phyloP scores from a whole-genome alignment of 768 basidiomycete species.

The Mycena indigotica region DNA sequence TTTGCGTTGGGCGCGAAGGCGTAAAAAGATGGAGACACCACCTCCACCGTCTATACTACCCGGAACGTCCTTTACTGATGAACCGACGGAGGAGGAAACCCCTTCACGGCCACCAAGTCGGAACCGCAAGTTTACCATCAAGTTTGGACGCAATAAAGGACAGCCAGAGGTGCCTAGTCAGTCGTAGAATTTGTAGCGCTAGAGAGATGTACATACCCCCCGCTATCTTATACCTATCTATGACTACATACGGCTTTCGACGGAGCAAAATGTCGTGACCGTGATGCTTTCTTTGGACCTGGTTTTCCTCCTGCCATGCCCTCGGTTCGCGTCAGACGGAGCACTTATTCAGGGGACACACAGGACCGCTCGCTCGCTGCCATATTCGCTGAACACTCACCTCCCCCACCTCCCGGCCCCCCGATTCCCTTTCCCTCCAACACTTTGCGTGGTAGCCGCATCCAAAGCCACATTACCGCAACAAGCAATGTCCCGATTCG shows the following conservation, averaged over 20 bases:
- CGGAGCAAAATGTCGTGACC: not conserved
- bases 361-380: conserved; percentile 13
- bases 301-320: conserved; percentile 9
- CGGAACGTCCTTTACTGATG: conserved; percentile 11
- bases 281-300: no score
- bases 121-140: conserved; percentile 30
- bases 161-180: conserved; percentile 2
- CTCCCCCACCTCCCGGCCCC: conserved; percentile 7
- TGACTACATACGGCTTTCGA: not conserved
- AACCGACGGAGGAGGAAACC: conserved; percentile 13
- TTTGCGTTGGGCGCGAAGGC: conserved; percentile 18
- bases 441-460: conserved; percentile 30
- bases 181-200: conserved; percentile 17
- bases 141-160: conserved; percentile 21
- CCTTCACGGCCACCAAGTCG: conserved; percentile 28
- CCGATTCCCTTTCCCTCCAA: conserved; percentile 8
- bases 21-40: conserved; percentile 13
- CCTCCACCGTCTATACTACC: conserved; percentile 11
- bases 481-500: not conserved
- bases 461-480: conserved; percentile 34
- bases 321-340: conserved; percentile 18
- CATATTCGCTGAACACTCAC: conserved; percentile 11
- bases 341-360: conserved; percentile 1
- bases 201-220: not conserved
- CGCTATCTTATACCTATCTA: conserved; percentile 1